Percentiles rank a stretch among this genome's conserved stretches.
Conservation (phyloP, 148 eudicot species). For the Drosera capensis region DNA sequence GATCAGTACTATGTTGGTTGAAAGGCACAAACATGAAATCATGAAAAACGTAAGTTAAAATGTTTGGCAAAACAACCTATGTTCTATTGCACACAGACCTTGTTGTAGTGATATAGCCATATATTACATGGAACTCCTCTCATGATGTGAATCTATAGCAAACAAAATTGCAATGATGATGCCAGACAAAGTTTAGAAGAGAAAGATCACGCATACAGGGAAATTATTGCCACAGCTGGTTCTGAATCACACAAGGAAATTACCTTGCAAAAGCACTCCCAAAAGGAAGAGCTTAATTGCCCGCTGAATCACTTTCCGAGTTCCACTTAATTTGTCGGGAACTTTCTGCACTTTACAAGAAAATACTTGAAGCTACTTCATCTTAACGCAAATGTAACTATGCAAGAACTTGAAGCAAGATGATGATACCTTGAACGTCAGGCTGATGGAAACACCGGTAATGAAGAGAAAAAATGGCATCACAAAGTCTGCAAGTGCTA, state of each 20-base stretch:
- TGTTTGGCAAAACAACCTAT: no score
- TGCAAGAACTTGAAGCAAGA: neutral
- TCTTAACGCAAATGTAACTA: neutral
- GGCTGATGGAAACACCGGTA: conserved; percentile 61
- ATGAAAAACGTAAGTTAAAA: no score
- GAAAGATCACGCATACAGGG: neutral
- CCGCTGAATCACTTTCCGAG: conserved; percentile 46
- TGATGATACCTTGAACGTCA: conserved; percentile 56
- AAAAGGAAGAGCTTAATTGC: conserved; percentile 50
- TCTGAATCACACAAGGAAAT: neutral
- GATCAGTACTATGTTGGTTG: no score
- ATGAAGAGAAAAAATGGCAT: conserved; percentile 81
- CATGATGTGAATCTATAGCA: neutral
- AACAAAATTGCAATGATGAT: no score
- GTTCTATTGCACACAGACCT: no score
- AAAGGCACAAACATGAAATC: no score
- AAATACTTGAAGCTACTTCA: neutral
- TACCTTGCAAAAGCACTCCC: conserved; percentile 72
- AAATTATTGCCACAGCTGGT: neutral
- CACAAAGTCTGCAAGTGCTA: conserved; percentile 80
- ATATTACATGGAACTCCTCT: no score
- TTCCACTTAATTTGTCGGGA: conserved; percentile 35
- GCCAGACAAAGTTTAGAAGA: neutral
- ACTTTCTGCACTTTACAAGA: conserved; percentile 36
- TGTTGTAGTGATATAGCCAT: no score